These are phyloP conservation scores for Candida qinlingensis DNA, from an alignment of 805 yeast species.

Conservation along the genomic window DNA sequence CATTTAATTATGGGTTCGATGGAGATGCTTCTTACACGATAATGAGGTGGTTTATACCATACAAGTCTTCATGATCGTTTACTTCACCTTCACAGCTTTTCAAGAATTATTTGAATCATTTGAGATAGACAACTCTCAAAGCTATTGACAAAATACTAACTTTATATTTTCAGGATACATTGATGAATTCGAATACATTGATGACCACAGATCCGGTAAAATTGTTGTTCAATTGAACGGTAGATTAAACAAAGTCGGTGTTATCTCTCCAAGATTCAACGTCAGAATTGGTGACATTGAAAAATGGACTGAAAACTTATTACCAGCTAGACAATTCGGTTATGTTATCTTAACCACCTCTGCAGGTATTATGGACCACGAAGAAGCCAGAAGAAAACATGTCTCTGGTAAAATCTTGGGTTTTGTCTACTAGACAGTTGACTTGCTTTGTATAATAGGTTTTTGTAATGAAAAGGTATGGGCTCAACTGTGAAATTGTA, in stretches of 20 bases:
- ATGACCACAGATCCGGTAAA: constrained; percentile 98
- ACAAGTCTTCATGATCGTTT: constrained; percentile 26
- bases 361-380: constrained; percentile 99
- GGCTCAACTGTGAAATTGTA: background rate
- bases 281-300: constrained; percentile 91
- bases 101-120: too few species aligned
- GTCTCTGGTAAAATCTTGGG: constrained; percentile 98
- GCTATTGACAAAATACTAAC: constrained; percentile 1
- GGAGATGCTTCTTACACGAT: constrained; percentile 33
- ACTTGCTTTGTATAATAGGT: constrained; percentile 1
- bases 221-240: constrained; percentile 95
- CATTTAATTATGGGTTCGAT: constrained; percentile 1
- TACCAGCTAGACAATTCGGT: constrained; percentile 99
- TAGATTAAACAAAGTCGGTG: constrained; percentile 98
- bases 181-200: constrained; percentile 96
- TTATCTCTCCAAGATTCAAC: constrained; percentile 97
- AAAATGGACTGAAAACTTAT: constrained; percentile 96
- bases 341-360: constrained; percentile 96
- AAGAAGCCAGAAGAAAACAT: constrained; percentile 99
- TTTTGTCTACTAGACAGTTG: constrained; percentile 69
- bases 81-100: constrained; percentile 29
- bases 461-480: background rate
- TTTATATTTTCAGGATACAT: constrained; percentile 47
- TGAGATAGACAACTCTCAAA: too few species aligned
- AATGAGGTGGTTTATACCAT: constrained; percentile 9